Evolutionary conservation across 257 asterid genomes (phyloP), one percentile per base, ranked within the genome.

Genomic region (Coffea eugenioides): DNA sequence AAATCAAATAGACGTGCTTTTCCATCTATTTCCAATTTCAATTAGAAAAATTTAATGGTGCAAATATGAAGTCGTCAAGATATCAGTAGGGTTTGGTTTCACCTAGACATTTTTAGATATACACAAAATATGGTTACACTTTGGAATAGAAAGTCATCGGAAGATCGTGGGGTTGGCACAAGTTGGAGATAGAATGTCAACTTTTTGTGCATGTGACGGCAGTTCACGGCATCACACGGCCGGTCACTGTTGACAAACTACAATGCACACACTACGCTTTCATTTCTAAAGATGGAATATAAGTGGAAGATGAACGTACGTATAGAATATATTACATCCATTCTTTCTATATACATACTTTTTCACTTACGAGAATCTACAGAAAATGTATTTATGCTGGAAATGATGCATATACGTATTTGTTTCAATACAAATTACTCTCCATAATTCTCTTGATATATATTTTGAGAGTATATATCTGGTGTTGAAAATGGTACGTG

Each of bases 181-280:
- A 67, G n/a, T 67, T 34, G 72, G 72, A 67, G 46, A 34, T 14
- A 15, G 72, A 13, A 36, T 67, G n/a, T 67, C 72, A 14, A 67
- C 25, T 67, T 67, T 70, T 70, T 23, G 39, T 69, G 41, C 20
- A 27, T 31, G 21, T 45, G 57, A 70, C 39, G 74, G 74, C 74
- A 70, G 57, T 70, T 70, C 74, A 70, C 57, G 74, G 74, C 75
- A 71, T 71, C 75, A 46, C 36, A 1, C 65, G 65, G 34, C 36
- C 75, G 21, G 57, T 71, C 57, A 46, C 21, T 71, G 75, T 71
- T 71, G 39, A 71, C 23, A 46, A 46, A 70, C 8, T 8, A 23
- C 36, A 71, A 46, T n/a, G 39, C 75, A 71, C 41, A 71, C 3
- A 71, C 59, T 16, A 21, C 11, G 48, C 48, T 69, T 39, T 69